Evolutionary conservation across 495 filamentous ascomycete species (phyloP).

Genomic region (Neurospora sp.): DNA sequence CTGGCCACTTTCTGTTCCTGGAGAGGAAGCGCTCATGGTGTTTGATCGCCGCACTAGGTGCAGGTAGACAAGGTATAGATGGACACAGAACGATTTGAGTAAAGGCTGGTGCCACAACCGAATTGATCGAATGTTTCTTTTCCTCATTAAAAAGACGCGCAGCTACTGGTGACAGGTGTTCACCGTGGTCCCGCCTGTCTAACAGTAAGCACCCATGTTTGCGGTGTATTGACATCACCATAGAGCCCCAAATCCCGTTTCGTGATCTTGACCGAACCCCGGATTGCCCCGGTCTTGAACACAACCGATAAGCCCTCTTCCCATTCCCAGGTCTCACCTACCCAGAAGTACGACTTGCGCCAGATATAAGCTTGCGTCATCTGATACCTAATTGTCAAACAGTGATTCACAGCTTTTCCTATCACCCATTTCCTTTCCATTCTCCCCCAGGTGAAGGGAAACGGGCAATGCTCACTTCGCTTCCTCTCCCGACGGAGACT

Average conservation of each 20-base stretch:
- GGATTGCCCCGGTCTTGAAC: background rate
- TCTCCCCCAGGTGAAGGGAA: background rate
- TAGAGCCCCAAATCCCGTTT: background rate
- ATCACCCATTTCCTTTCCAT: background rate
- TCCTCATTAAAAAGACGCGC: background rate
- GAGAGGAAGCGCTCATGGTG: background rate
- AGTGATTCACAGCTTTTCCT: background rate
- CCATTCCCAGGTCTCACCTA: background rate
- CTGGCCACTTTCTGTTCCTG: background rate
- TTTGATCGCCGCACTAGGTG: background rate
- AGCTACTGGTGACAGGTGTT: background rate
- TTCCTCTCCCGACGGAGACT: background rate
- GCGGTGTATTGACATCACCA: background rate
- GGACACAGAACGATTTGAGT: background rate
- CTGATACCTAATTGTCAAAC: background rate
- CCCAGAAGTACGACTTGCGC: background rate
- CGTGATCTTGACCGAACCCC: background rate
- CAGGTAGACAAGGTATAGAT: no score
- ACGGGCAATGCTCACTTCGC: background rate
- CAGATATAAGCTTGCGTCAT: background rate
- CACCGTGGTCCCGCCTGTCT: background rate
- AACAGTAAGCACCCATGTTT: background rate
- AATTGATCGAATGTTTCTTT: background rate
- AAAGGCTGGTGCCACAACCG: background rate
- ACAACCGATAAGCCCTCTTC: background rate